Percentiles rank a stretch among this genome's conserved stretches.
These are phyloP conservation scores for Phytophthora ramorum DNA, from an alignment of 352 stramenopile species.

Conservation along the genomic window DNA sequence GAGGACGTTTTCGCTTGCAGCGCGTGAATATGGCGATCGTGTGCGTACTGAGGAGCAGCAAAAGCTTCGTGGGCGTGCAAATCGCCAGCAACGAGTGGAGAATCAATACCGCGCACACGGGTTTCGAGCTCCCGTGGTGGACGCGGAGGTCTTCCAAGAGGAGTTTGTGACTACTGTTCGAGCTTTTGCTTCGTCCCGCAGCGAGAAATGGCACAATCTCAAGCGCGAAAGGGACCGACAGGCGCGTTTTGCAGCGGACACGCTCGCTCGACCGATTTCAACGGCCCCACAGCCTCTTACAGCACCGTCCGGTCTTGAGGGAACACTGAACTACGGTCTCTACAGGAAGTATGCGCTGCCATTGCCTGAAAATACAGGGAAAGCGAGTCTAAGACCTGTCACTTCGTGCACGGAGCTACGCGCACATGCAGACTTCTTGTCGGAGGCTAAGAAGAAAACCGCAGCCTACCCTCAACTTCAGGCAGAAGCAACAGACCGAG, in stretches of 20 bases:
- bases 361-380: conserved; percentile 5
- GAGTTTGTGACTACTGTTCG: conserved; percentile 70
- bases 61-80: conserved; percentile 42
- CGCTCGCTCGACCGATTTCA: conserved; percentile 45
- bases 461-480: conserved; percentile 18
- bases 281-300: conserved; percentile 23
- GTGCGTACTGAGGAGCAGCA: conserved; percentile 44
- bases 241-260: conserved; percentile 42
- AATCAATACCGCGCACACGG: conserved; percentile 61
- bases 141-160: conserved; percentile 60
- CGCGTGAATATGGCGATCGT: conserved; percentile 56
- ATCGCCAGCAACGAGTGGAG: conserved; percentile 43
- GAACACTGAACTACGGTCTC: conserved; percentile 40
- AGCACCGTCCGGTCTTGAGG: neutral
- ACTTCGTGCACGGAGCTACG: conserved; percentile 46
- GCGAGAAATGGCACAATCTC: conserved; percentile 60
- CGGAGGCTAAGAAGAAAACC: conserved; percentile 24
- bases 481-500: conserved; percentile 12
- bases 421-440: conserved; percentile 46
- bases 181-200: conserved; percentile 46
- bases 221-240: conserved; percentile 56
- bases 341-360: conserved; percentile 48
- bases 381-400: conserved; percentile 21
- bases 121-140: conserved; percentile 39
- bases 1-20: conserved; percentile 60